A percentile compares a stretch with the other conserved stretches of the same genome.
Conservation (phyloP, 179 eudicot genomes). For the Patellifolia procumbens region DNA sequence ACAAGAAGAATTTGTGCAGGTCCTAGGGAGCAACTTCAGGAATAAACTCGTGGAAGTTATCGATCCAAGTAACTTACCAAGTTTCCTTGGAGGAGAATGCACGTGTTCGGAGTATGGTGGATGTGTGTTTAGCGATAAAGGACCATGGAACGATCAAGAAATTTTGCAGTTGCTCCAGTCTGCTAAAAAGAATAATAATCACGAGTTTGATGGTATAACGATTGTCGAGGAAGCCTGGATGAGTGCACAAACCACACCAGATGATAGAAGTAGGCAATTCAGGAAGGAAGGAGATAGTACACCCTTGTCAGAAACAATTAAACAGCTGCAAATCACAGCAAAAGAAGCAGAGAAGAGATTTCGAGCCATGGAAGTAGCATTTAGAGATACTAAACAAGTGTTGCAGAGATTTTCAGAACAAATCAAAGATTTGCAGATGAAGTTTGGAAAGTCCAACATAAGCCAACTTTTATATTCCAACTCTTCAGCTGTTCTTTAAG, state of each 20-base stretch:
- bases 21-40: conserved; percentile 52
- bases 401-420: conserved; percentile 40
- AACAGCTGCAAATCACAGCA: conserved; percentile 27
- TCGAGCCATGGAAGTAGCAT: conserved; percentile 37
- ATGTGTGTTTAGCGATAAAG: conserved; percentile 59
- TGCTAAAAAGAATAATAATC: conserved; percentile 2
- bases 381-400: conserved; percentile 44
- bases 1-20: conserved; percentile 32
- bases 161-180: conserved; percentile 36
- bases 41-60: conserved; percentile 48
- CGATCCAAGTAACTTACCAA: conserved; percentile 67
- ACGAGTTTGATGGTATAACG: not conserved
- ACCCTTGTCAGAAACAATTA: conserved; percentile 20
- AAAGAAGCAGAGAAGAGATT: conserved; percentile 36
- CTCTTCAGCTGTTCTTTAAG: not conserved
- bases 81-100: conserved; percentile 65
- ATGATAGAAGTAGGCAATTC: not conserved
- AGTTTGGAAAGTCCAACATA: not conserved
- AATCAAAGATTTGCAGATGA: conserved; percentile 33
- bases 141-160: conserved; percentile 67
- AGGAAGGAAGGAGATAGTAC: conserved; percentile 2
- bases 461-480: not conserved
- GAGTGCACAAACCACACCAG: conserved; percentile 37
- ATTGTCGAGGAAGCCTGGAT: conserved; percentile 29
- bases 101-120: conserved; percentile 58